Base-by-base conservation (phyloP, 495 filamentous ascomycete genomes). In the Neurospora sp. region DNA sequence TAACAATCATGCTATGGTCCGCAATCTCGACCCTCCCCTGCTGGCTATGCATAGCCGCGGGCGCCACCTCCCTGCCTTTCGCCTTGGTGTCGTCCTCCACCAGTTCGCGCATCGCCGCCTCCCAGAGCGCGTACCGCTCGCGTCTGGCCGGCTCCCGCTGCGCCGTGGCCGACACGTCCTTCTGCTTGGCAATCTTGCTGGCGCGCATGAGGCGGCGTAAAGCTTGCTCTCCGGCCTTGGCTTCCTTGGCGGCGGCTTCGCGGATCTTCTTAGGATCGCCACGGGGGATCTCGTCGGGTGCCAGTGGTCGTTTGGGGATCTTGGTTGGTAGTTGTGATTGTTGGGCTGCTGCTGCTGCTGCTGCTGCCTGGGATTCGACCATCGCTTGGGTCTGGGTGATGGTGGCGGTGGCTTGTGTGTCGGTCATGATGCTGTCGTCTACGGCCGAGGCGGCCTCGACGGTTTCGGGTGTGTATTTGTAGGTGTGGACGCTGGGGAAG, bases 31-130 rank as follows among this genome's bases (percentile, higher is more conserved):
- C 74, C 35, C 79, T 59, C 5, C 76, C 79, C 74, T 76, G 73
- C 53, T 78, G 74, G 9, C 79, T 77, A n/a, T 77, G 76, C 73
- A 76, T 71, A 27, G 88, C 90, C 41, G 89, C 91, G 70, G 89
- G 89, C 78, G 89, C 89, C 82, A 90, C 86, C 76, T 91, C 92
- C 71, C 85, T 91, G 12, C 84, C 90, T 77, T 89, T 91, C 80
- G 89, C 89, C 76, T 88, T 91, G 27, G 70, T 76, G 9, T 77
- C 75, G 11, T 79, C 77, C 39, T 82, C 80, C 3, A 86, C 77
- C 11, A 84, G 46, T 16, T 79, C 78, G 11, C 78, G 75, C 83
- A 86, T 84, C 4, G 82, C 78, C 1, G 71, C 61, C 74, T 86
- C 84, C 84, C 84, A 86, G 0, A 81, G 72, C 3, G 77, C 69